Evolutionary conservation across 371 early-diverging fungal species (phyloP).

Genomic region (Apophysomyces sp.): DNA sequence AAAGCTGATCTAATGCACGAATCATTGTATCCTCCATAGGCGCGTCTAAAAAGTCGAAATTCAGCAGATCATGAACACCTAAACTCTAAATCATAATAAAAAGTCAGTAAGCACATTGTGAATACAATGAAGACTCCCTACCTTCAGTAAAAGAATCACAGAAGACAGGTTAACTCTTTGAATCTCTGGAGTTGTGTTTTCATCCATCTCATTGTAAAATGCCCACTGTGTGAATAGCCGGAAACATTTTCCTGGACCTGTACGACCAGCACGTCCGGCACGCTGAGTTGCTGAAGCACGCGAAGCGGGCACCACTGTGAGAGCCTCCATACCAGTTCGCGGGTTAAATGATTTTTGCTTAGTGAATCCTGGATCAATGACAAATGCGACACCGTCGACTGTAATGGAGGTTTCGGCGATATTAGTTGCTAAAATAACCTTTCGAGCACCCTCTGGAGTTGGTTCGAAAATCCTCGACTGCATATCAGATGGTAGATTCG

Average conservation of each 20-base stretch:
- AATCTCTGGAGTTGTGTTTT: conserved; percentile 95
- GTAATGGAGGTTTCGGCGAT: conserved; percentile 99
- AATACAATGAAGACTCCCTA: conserved; percentile 21
- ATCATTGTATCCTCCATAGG: conserved; percentile 94
- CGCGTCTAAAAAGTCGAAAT: conserved; percentile 98
- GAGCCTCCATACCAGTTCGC: conserved; percentile 93
- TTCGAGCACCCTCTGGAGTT: conserved; percentile 91
- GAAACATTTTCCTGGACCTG: conserved; percentile 97
- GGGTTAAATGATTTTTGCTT: conserved; percentile 97
- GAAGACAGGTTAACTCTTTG: conserved; percentile 91
- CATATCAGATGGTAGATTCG: conserved; percentile 90
- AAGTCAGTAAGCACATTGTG: neutral
- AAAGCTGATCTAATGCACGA: conserved; percentile 91
- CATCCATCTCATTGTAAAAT: conserved; percentile 92
- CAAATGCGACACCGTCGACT: conserved; percentile 88
- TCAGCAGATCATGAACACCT: conserved; percentile 93
- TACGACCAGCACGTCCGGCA: conserved; percentile 97
- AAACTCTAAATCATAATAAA: conserved; percentile 56
- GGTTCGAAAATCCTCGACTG: conserved; percentile 97
- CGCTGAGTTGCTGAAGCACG: conserved; percentile 98
- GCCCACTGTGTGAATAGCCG: conserved; percentile 97
- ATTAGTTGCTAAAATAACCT: conserved; percentile 99
- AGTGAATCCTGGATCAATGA: conserved; percentile 92
- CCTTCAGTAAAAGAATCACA: conserved; percentile 90
- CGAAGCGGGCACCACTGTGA: conserved; percentile 93